Conservation (phyloP, 169 alveolate genomes). For the Fabrea salina region DNA sequence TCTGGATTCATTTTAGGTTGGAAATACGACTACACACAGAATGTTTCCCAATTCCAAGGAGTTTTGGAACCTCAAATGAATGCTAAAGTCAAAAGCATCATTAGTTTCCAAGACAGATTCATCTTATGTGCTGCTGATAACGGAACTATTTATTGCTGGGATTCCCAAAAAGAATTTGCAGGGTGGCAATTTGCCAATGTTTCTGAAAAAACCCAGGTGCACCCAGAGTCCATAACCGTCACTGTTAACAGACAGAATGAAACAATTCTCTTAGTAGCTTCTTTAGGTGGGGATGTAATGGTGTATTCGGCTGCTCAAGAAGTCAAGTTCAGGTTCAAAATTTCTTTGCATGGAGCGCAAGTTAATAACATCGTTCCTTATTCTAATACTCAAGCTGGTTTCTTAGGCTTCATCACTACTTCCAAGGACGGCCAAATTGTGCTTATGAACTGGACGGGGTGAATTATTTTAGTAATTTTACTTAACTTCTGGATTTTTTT, state of each 20-base stretch:
- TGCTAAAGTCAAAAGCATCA: too few species aligned
- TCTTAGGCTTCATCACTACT: neutral
- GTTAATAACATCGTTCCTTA: too few species aligned
- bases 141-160: conserved; percentile 8
- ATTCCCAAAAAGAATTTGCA: neutral
- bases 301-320: neutral
- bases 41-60: neutral
- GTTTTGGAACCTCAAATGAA: neutral
- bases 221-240: neutral
- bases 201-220: neutral
- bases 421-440: neutral
- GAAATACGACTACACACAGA: neutral
- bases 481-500: too few species aligned
- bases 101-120: too few species aligned
- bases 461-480: too few species aligned
- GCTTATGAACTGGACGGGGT: neutral
- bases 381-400: neutral
- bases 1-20: neutral
- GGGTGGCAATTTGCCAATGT: neutral
- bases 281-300: neutral
- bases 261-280: neutral
- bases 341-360: too few species aligned
- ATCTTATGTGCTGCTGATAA: neutral
- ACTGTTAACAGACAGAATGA: neutral
- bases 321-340: neutral